Percentiles rank a stretch among this genome's conserved stretches.
phyloP scores from a whole-genome alignment of 2,329 filamentous ascomycete genomes.

The Botrytis byssoidea region DNA sequence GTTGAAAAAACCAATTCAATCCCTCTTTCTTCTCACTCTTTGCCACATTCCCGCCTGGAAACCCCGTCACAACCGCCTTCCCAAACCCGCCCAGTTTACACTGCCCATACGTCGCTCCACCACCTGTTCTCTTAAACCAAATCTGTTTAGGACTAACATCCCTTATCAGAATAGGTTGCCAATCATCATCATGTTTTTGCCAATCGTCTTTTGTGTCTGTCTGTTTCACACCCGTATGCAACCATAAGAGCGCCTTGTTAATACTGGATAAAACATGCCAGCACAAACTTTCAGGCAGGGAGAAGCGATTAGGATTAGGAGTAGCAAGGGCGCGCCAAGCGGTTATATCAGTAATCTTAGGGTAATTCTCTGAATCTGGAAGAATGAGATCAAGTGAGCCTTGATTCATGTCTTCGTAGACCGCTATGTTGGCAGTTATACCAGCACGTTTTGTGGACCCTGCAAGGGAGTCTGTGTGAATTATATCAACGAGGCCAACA shows the following conservation, averaged over 20 bases:
- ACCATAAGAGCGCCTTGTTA: constrained; percentile 50
- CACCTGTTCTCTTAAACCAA: constrained; percentile 50
- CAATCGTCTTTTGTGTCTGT: constrained; percentile 30
- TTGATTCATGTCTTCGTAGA: constrained; percentile 55
- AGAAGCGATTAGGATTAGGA: constrained; percentile 32
- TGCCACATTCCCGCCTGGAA: constrained; percentile 25
- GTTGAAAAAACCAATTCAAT: constrained; percentile 15
- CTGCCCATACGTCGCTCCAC: constrained; percentile 50
- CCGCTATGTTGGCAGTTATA: constrained; percentile 38
- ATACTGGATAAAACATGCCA: constrained; percentile 55
- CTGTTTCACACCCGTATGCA: constrained; percentile 49
- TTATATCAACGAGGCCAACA: constrained; percentile 36
- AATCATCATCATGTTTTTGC: constrained; percentile 43
- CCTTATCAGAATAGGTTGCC: constrained; percentile 53
- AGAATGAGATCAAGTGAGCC: constrained; percentile 49
- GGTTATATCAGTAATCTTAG: constrained; percentile 24
- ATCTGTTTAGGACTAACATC: constrained; percentile 49
- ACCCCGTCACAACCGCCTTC: constrained; percentile 37
- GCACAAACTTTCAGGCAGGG: constrained; percentile 52
- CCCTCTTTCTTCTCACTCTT: constrained; percentile 24
- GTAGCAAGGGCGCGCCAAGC: constrained; percentile 31
- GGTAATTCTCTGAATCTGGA: constrained; percentile 25
- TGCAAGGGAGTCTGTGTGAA: constrained; percentile 23
- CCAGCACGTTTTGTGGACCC: constrained; percentile 22
- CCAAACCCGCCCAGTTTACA: constrained; percentile 54